phyloP scores from a whole-genome alignment of 805 yeast species.

The Clavispora carvajalis region DNA sequence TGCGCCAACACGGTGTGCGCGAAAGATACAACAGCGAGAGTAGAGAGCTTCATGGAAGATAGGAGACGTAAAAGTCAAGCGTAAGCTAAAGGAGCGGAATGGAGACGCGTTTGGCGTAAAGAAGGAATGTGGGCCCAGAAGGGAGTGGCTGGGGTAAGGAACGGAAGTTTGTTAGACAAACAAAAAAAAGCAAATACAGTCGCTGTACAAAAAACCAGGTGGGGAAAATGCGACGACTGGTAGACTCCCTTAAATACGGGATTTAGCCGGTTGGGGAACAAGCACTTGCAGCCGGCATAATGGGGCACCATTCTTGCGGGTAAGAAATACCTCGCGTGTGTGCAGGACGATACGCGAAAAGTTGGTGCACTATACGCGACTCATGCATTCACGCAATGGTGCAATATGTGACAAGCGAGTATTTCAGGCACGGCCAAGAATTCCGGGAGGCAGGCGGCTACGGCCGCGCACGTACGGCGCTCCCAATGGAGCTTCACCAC shows the following conservation, averaged over 20 bases:
- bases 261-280: background rate
- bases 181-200: background rate
- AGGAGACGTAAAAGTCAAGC: background rate
- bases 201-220: background rate
- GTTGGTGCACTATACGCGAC: background rate
- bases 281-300: background rate
- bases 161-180: background rate
- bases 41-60: slow-evolving; percentile 6
- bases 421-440: background rate
- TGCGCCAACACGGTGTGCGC: slow-evolving; percentile 19
- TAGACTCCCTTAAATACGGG: background rate
- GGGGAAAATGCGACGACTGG: no score
- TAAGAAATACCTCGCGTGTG: background rate
- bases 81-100: background rate
- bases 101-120: background rate
- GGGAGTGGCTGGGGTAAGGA: background rate
- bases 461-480: no score
- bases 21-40: slow-evolving; percentile 16
- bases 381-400: background rate
- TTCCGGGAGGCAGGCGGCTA: background rate
- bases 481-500: no score
- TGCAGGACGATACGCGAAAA: background rate
- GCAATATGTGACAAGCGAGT: background rate
- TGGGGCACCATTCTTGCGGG: background rate
- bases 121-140: background rate